phyloP scores from a whole-genome alignment of 192 early-diverging fungal species.

The Podochytrium sp. region DNA sequence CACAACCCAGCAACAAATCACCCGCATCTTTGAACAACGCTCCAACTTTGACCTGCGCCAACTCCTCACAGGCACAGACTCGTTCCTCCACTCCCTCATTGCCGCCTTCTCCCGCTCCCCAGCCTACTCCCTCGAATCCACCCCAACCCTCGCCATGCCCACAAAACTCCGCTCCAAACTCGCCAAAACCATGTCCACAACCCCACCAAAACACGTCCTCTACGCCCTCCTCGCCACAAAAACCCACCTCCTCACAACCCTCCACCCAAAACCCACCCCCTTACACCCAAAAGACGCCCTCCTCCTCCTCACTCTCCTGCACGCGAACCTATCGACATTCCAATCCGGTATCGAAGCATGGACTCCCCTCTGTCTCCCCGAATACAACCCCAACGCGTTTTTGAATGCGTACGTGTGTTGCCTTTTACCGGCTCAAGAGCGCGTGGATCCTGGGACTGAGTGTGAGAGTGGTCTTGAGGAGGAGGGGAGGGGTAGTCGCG shows the following conservation, averaged over 20 bases:
- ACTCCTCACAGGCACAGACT: slow-evolving; percentile 78
- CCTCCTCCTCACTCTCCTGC: slow-evolving; percentile 81
- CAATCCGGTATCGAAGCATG: slow-evolving; percentile 79
- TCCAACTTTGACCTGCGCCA: slow-evolving; percentile 87
- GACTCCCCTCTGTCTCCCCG: slow-evolving; percentile 93
- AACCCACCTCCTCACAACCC: slow-evolving; percentile 71
- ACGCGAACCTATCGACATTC: slow-evolving; percentile 70
- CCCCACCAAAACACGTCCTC: slow-evolving; percentile 52
- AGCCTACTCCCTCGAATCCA: slow-evolving; percentile 75
- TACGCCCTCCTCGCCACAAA: slow-evolving; percentile 67
- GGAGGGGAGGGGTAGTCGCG: not conserved
- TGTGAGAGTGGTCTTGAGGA: slow-evolving; percentile 5
- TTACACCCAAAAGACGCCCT: slow-evolving; percentile 82
- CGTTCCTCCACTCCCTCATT: slow-evolving; percentile 78
- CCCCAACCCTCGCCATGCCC: slow-evolving; percentile 75
- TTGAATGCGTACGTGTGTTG: slow-evolving; percentile 87
- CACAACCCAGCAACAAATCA: slow-evolving; percentile 78
- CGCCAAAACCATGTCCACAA: slow-evolving; percentile 59
- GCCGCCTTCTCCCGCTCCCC: slow-evolving; percentile 70
- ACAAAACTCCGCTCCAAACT: slow-evolving; percentile 71
- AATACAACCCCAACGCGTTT: slow-evolving; percentile 84
- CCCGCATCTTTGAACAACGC: slow-evolving; percentile 82
- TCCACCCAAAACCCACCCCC: slow-evolving; percentile 76
- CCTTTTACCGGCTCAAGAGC: slow-evolving; percentile 47
- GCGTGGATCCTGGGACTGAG: not conserved